These are phyloP conservation scores for Luvunga scandens DNA, from an alignment of 345 rosid genomes.

Conservation along the genomic window DNA sequence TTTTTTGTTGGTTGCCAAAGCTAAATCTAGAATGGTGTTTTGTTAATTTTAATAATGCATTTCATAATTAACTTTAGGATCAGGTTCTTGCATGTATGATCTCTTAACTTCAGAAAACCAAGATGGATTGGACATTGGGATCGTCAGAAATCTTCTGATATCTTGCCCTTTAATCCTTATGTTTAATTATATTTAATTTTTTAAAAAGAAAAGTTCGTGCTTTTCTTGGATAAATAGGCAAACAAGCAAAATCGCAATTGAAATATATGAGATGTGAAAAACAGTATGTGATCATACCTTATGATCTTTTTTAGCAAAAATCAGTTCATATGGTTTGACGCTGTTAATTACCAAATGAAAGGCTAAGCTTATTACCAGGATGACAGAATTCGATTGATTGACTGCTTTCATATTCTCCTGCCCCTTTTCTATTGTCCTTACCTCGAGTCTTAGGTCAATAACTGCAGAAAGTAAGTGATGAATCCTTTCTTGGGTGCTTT, in stretches of 20 bases:
- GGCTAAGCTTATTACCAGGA: background rate
- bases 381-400: background rate
- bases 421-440: background rate
- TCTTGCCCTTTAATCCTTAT: constrained; percentile 15
- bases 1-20: background rate
- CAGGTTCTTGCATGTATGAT: constrained; percentile 55
- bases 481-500: background rate
- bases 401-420: background rate
- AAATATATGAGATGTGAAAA: background rate
- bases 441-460: background rate
- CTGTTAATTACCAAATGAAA: background rate
- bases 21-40: background rate
- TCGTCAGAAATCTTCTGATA: constrained; percentile 45
- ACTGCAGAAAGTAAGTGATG: background rate
- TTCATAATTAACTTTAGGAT: constrained; percentile 29
- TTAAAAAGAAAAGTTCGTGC: background rate
- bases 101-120: constrained; percentile 46
- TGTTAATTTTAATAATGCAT: constrained; percentile 6
- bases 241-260: background rate
- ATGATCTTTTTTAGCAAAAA: background rate
- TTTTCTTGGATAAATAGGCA: background rate
- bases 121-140: constrained; percentile 29
- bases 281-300: background rate
- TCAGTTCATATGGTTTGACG: background rate
- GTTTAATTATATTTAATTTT: background rate